A percentile compares a stretch with the other conserved stretches of the same genome.
These are phyloP conservation scores for Biscogniauxia mediterranea DNA, from an alignment of 2,329 filamentous ascomycete species.

Conservation along the genomic window DNA sequence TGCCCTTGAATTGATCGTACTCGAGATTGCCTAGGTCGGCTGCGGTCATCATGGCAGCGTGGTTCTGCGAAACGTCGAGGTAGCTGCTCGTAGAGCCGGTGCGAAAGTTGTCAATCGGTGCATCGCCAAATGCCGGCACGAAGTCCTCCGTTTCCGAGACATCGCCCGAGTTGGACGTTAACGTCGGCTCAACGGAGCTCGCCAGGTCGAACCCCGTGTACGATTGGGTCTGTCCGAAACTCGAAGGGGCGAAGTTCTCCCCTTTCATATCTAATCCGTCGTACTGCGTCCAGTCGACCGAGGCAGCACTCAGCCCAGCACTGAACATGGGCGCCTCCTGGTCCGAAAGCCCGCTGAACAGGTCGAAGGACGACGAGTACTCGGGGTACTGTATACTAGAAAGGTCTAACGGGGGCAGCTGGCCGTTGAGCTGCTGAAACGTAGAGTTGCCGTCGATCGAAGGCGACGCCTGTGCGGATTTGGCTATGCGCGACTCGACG, in stretches of 20 bases:
- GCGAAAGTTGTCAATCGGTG: slow-evolving; percentile 48
- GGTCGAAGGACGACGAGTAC: slow-evolving; percentile 51
- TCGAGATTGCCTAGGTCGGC: slow-evolving; percentile 51
- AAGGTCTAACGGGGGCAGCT: slow-evolving; percentile 58
- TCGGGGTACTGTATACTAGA: slow-evolving; percentile 53
- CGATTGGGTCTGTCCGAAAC: slow-evolving; percentile 34
- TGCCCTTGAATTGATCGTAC: slow-evolving; percentile 54
- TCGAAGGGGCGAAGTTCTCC: slow-evolving; percentile 31
- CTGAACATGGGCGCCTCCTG: slow-evolving; percentile 60
- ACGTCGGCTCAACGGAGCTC: slow-evolving; percentile 50
- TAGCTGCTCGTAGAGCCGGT: slow-evolving; percentile 48
- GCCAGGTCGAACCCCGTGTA: slow-evolving; percentile 49
- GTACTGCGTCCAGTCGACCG: slow-evolving; percentile 54
- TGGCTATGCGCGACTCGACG: slow-evolving; percentile 51
- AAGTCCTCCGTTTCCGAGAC: slow-evolving; percentile 66
- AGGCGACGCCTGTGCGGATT: slow-evolving; percentile 62
- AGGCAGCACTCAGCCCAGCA: slow-evolving; percentile 57
- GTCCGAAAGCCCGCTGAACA: slow-evolving; percentile 50
- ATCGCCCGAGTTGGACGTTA: slow-evolving; percentile 62
- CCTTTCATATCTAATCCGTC: slow-evolving; percentile 46
- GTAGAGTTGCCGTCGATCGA: slow-evolving; percentile 47
- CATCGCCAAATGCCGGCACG: slow-evolving; percentile 40
- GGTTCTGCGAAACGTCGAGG: slow-evolving; percentile 45
- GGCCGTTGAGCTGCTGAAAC: slow-evolving; percentile 51
- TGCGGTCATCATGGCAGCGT: slow-evolving; percentile 38